Evolutionary conservation across 371 early-diverging fungal species (phyloP), one percentile per base, ranked within the genome.

Genomic region (Parasitella parasitica): DNA sequence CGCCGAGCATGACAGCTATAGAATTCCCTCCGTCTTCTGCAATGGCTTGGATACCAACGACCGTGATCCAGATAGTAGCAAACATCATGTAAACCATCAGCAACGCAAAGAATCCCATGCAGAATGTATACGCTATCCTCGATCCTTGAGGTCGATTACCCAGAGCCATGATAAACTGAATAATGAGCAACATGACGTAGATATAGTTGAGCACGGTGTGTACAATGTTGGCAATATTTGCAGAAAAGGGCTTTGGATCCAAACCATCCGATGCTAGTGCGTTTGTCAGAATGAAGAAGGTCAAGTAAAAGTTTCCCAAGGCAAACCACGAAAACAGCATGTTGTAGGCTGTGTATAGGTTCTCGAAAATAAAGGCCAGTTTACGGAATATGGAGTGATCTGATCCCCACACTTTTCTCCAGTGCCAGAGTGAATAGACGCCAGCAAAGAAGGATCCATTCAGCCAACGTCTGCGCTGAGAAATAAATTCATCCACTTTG

Each of bases 391-490:
- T 35, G 8, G 75, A 76, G 58, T 89, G 90, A 34, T 81, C 80
- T 1, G 87, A 84, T 16, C 82, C 60, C 73, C 77, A 85, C 34
- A 84, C 75, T 55, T 76, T 72, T 54, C 72, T 70, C 63, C 74
- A 80, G 61, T 83, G 75, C 27, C 67, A 75, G 16, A 82, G 55
- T 6, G 85, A 78, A 66, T 83, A 85, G 16, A 82, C 75, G 15
- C 72, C 71, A 26, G 80, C 77, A 63, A 83, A 86, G 78, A 88
- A 87, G 6, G 87, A 86, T 16, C 93, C 93, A 73, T 94, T 94
- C 54, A 92, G 73, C 95, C 95, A 94, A 56, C 95, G 86, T 71
- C 95, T 89, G 71, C 95, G 85, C 71, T 95, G 95, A 12, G 89
- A 87, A 43, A 94, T 91, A 46, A 93, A 89, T 61, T 95, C 95